These are phyloP conservation scores for Yamadazyma friedrichii DNA, from an alignment of 1,139 yeast species.

Conservation along the genomic window DNA sequence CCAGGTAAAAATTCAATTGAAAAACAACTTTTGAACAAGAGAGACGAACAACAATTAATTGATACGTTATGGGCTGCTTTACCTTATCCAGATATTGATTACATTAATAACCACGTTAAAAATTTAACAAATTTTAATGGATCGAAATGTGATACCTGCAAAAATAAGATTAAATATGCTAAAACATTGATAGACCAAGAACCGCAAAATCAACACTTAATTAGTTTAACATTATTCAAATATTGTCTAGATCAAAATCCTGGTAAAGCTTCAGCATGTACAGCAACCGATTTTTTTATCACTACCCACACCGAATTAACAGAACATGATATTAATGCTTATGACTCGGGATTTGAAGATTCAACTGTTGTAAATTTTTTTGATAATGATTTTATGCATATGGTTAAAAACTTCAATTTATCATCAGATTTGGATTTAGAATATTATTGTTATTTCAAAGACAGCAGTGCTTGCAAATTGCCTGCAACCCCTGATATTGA, in stretches of 20 bases:
- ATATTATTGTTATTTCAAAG: slow-evolving; percentile 35
- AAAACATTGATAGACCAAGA: slow-evolving; percentile 24
- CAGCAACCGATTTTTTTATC: slow-evolving; percentile 37
- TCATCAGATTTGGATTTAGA: slow-evolving; percentile 37
- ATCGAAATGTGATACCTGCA: slow-evolving; percentile 35
- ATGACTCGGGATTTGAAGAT: slow-evolving; percentile 23
- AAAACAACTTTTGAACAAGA: slow-evolving; percentile 16
- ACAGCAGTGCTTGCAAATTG: slow-evolving; percentile 26
- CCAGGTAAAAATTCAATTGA: slow-evolving; percentile 21
- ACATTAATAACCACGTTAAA: slow-evolving; percentile 26
- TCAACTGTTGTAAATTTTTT: slow-evolving; percentile 31
- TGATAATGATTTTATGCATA: slow-evolving; percentile 41
- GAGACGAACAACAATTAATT: slow-evolving; percentile 19
- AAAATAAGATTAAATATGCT: slow-evolving; percentile 34
- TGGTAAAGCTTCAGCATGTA: slow-evolving; percentile 32
- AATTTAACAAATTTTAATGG: slow-evolving; percentile 29
- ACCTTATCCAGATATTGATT: slow-evolving; percentile 28
- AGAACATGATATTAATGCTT: slow-evolving; percentile 18
- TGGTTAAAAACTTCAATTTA: slow-evolving; percentile 34
- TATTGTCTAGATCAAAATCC: slow-evolving; percentile 33
- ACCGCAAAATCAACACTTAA: slow-evolving; percentile 37
- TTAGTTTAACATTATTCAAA: slow-evolving; percentile 35
- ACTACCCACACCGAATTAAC: slow-evolving; percentile 29
- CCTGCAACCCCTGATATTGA: slow-evolving; percentile 31
- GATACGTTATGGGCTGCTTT: slow-evolving; percentile 27